These are phyloP conservation scores for Dioszegia aurantiaca DNA, from an alignment of 768 basidiomycete species.

Conservation along the genomic window DNA sequence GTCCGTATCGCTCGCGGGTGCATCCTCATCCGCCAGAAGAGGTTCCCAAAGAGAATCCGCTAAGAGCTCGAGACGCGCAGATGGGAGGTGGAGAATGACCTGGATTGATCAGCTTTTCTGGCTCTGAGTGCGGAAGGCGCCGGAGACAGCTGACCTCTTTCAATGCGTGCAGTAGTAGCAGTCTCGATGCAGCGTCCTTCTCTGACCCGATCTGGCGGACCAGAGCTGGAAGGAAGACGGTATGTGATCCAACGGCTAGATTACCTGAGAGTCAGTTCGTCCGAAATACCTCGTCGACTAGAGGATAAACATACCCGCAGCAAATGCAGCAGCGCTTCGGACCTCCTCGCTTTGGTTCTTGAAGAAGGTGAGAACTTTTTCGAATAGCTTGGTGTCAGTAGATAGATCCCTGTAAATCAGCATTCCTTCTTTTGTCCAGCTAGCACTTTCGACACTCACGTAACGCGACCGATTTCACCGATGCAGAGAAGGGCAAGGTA, in stretches of 20 bases:
- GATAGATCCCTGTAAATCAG: slow-evolving; percentile 71
- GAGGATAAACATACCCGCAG: slow-evolving; percentile 63
- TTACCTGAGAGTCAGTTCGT: slow-evolving; percentile 66
- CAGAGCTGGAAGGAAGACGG: slow-evolving; percentile 79
- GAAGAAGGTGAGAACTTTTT: slow-evolving; percentile 70
- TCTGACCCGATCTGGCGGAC: slow-evolving; percentile 60
- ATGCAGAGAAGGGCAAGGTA: slow-evolving; percentile 82
- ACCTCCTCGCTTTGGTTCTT: slow-evolving; percentile 76
- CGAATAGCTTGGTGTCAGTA: slow-evolving; percentile 73
- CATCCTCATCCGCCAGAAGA: slow-evolving; percentile 78
- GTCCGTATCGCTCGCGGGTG: slow-evolving; percentile 41
- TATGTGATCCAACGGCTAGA: slow-evolving; percentile 88
- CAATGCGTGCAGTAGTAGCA: slow-evolving; percentile 83
- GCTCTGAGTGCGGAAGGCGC: too few species aligned
- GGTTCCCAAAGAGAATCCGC: slow-evolving; percentile 90
- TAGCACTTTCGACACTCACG: slow-evolving; percentile 58
- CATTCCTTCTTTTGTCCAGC: background rate
- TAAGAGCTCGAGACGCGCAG: slow-evolving; percentile 75
- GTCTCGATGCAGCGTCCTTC: slow-evolving; percentile 64
- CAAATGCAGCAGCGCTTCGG: slow-evolving; percentile 87
- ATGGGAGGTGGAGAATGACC: slow-evolving; percentile 89
- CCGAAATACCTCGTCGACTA: background rate
- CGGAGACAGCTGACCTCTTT: slow-evolving; percentile 74
- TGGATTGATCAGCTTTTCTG: slow-evolving; percentile 44
- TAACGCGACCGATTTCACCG: slow-evolving; percentile 87